Evolutionary conservation across 2,329 filamentous ascomycete species (phyloP).

Genomic region (Colletotrichum phormii): DNA sequence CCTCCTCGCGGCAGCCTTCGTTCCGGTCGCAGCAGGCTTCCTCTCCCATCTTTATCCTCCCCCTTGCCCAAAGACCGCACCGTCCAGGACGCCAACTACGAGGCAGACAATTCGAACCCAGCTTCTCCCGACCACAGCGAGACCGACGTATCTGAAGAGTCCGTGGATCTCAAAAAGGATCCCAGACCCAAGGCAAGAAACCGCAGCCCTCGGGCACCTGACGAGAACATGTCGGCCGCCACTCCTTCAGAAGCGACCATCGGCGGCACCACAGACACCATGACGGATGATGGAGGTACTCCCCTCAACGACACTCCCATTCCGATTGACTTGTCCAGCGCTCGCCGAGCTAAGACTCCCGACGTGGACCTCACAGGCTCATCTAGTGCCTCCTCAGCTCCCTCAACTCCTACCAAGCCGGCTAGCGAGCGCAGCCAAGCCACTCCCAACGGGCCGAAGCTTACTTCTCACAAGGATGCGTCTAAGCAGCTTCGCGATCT

Average conservation of each 20-base stretch:
- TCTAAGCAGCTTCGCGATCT: background rate
- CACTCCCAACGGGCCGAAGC: background rate
- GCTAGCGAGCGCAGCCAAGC: background rate
- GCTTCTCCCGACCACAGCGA: background rate
- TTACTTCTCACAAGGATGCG: background rate
- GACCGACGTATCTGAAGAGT: background rate
- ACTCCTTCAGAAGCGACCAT: background rate
- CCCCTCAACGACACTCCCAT: background rate
- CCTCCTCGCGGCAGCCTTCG: background rate
- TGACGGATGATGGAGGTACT: background rate
- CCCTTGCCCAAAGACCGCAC: background rate
- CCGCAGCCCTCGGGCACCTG: background rate
- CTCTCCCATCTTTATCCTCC: background rate
- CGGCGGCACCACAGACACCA: background rate
- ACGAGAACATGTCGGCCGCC: background rate
- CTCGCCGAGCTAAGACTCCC: background rate
- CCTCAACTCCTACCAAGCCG: constrained; percentile 10
- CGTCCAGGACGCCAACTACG: background rate
- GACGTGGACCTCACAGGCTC: background rate
- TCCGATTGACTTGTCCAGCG: background rate
- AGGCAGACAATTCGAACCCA: background rate
- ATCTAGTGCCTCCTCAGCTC: background rate
- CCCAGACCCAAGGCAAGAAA: background rate
- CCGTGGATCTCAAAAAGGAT: too few species aligned
- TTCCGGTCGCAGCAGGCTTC: background rate